Base-by-base conservation (phyloP, 768 basidiomycete species). In the Multifurca ochricompacta region DNA sequence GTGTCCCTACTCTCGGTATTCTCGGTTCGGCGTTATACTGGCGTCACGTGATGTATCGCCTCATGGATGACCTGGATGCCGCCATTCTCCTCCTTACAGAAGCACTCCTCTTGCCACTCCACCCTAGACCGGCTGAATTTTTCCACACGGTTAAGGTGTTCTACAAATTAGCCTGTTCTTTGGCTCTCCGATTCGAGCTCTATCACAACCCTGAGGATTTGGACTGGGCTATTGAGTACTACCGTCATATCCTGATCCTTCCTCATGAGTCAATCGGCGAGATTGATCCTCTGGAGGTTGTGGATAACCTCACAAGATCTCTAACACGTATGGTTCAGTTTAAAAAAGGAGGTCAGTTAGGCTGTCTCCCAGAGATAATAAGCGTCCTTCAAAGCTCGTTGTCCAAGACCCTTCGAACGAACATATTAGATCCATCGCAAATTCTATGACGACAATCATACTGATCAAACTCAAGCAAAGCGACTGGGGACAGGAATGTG, bases 41-140 rank as follows among this genome's bases (percentile, higher is more conserved):
- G 14, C 45, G 53, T 28, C 41, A 41, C 42, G 1, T 27, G 1
- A 25, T 41, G 34, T 47, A 37, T 6, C 45, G 32, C 18, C 21
- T 18, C 16, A 32, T n/a, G 23, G 37, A 34, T 11, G 53, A 54
- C 46, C 39, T 54, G 21, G 16, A 47, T 10, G 23, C 39, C 4
- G 16, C 19, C 31, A 54, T 48, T 6, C 45, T 40, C 30, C n/a
- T 54, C 9, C 27, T 54, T 8, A 25, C 46, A 6, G 52, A 53
- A 35, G 52, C 30, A 8, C 52, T 53, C 44, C 45, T 53, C 23
- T 37, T 47, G 18, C 45, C 52, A 2, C 52, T 47, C 31, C 13
- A 25, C 39, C 46, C 45, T 3, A 25, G 1, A 14, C 28, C 25
- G 3, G 16, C 39, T 31, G 31, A 25, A 25, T 47, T 25, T 25